phyloP scores from a whole-genome alignment of 345 rosid species.

The Melaleuca alternifolia region DNA sequence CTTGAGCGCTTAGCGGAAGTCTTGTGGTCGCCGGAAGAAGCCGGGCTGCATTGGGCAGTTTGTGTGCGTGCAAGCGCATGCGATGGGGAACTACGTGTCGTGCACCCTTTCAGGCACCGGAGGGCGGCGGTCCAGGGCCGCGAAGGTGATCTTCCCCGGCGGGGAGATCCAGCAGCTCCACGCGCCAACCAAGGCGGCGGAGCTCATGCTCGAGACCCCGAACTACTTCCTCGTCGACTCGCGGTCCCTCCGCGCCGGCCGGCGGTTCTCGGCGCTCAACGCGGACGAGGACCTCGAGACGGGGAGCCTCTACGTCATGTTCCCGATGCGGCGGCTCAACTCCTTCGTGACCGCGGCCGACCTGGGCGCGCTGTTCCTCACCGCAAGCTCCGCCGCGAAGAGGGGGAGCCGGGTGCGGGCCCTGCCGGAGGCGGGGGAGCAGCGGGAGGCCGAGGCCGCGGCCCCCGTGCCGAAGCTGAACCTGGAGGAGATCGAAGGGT shows the following conservation, averaged over 20 bases:
- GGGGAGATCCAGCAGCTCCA: constrained; percentile 51
- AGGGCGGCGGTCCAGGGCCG: constrained; percentile 22
- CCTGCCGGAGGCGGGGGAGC: constrained; percentile 13
- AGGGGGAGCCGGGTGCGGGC: constrained; percentile 20
- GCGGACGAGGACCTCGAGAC: constrained; percentile 78
- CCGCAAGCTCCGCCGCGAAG: constrained; percentile 37
- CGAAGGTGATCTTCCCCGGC: constrained; percentile 53
- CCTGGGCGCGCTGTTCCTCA: constrained; percentile 44
- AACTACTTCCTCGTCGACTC: constrained; percentile 64
- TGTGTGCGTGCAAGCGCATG: not conserved
- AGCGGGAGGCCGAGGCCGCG: not conserved
- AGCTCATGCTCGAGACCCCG: constrained; percentile 81
- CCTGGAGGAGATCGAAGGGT: constrained; percentile 55
- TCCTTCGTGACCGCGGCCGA: constrained; percentile 58
- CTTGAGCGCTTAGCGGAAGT: not conserved
- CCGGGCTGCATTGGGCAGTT: not conserved
- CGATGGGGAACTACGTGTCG: constrained; percentile 75
- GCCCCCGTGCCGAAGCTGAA: constrained; percentile 26
- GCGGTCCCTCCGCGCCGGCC: constrained; percentile 50
- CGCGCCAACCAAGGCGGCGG: constrained; percentile 60
- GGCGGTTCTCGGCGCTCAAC: constrained; percentile 50
- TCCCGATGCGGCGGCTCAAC: constrained; percentile 59
- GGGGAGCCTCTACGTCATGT: constrained; percentile 55
- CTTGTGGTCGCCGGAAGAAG: not conserved
- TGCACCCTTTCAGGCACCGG: constrained; percentile 35